Evolutionary conservation across 2,329 filamentous ascomycete genomes (phyloP), one percentile per base, ranked within the genome.

Genomic region (Grosmannia huntii): DNA sequence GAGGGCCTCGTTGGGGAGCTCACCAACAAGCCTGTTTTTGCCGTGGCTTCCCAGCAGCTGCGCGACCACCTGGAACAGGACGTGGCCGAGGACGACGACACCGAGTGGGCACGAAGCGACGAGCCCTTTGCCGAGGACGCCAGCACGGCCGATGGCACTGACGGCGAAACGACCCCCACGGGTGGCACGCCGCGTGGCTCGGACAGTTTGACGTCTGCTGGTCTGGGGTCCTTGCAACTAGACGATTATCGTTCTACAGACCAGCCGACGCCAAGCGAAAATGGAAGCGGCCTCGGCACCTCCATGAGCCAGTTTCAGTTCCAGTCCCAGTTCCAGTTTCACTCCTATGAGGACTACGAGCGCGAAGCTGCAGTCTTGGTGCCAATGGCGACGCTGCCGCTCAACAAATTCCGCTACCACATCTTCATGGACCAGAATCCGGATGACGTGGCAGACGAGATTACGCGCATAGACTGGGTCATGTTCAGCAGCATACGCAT

Each of bases 381-480:
- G 53, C 85, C 92, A 0, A 81, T 81, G 48, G 82, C 84, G 0
- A 83, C 80, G 44, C 75, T 87, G 57, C 80, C 84, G 1, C 79
- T 96, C 61, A 88, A 85, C 64, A 97, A 97, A 70, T 77, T 86
- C 49, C 87, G 94, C 60, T 99, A 94, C 77, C 89, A 91, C 64
- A 83, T 87, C 56, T 88, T 97, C 64, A 95, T 97, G 85, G 87
- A 89, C 41, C 86, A 86, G 27, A 79, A 87, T 1, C 87, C 95
- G 57, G 89, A 95, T 61, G 83, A 90, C 54, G 86, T 97, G 64
- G 92, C 92, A 19, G 85, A 87, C 60, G 94, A 99, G 70, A 80
- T 99, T 66, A 97, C 94, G 4, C 81, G 92, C 61, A 95, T 99
- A 58, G 94, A 99, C 72, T 97, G 92, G 92, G 85, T 95, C 70